These are phyloP conservation scores for Tylopilus plumbeoviolaceoides DNA, from an alignment of 768 basidiomycete genomes.

Conservation along the genomic window DNA sequence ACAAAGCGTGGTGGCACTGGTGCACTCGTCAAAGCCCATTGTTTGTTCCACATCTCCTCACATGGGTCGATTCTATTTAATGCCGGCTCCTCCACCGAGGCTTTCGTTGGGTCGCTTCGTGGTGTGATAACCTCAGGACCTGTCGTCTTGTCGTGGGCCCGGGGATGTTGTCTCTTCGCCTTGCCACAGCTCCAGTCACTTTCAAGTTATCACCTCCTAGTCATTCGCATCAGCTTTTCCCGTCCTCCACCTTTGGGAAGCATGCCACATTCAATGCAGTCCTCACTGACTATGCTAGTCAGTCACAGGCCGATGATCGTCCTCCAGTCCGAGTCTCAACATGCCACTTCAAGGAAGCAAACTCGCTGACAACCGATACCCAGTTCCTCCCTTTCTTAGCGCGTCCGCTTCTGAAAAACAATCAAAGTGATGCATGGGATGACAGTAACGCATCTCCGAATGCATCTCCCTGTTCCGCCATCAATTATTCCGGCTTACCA, in stretches of 20 bases:
- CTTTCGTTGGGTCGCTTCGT: not conserved
- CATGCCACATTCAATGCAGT: not conserved
- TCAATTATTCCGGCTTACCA: not conserved
- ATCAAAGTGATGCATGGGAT: not conserved
- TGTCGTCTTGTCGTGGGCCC: not conserved
- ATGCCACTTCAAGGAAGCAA: not conserved
- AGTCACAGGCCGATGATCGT: not conserved
- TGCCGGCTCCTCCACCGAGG: not conserved
- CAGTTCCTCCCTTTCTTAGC: not conserved
- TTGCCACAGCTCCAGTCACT: slow-evolving; percentile 1
- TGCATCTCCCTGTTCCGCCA: not conserved
- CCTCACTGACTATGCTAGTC: not conserved
- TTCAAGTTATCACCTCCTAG: slow-evolving; percentile 3
- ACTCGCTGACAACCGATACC: not conserved
- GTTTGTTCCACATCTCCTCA: slow-evolving; percentile 10
- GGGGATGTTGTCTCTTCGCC: slow-evolving; percentile 12
- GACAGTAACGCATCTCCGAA: not conserved
- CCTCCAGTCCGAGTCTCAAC: not conserved
- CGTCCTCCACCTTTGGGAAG: slow-evolving; percentile 2
- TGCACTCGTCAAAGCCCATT: slow-evolving; percentile 1
- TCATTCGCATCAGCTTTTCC: not conserved
- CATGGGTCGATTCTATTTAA: slow-evolving; percentile 16
- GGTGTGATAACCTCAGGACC: not conserved
- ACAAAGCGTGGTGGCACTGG: not conserved
- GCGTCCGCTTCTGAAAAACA: not conserved